These are phyloP conservation scores for Bryopsis sp. DNA, from an alignment of 139 green algal genomes.

Conservation along the genomic window DNA sequence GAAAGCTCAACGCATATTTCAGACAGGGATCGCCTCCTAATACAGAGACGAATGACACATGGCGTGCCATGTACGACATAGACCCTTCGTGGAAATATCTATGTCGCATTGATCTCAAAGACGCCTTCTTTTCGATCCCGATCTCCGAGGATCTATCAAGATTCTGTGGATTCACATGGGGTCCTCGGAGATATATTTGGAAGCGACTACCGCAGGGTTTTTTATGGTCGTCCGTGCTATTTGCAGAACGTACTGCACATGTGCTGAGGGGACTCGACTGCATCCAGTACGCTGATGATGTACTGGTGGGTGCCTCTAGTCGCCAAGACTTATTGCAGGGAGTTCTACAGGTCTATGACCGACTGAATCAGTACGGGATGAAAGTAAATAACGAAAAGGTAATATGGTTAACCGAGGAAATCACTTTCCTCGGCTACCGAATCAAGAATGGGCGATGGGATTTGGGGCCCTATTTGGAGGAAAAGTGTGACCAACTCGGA, in stretches of 20 bases:
- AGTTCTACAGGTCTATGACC: not conserved
- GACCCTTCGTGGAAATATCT: conserved; percentile 3
- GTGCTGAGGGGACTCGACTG: conserved; percentile 6
- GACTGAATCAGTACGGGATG: conserved; percentile 3
- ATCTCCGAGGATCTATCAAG: not conserved
- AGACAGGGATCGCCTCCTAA: not conserved
- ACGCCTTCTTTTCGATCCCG: conserved; percentile 16
- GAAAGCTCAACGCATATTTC: conserved; percentile 17
- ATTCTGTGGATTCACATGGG: conserved; percentile 8
- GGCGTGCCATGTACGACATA: not conserved
- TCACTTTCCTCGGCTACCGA: not conserved
- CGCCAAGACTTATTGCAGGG: not conserved
- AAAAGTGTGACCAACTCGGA: not conserved
- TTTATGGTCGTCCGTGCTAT: conserved; percentile 12
- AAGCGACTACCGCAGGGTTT: conserved; percentile 13
- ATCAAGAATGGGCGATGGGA: conserved; percentile 2
- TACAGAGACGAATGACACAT: conserved; percentile 1
- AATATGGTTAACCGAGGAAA: not conserved
- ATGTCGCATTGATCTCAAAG: conserved; percentile 9
- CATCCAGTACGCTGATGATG: conserved; percentile 13
- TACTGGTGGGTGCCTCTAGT: not conserved
- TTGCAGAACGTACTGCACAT: conserved; percentile 8
- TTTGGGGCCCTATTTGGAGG: not conserved
- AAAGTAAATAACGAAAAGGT: conserved; percentile 14
- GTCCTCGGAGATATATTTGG: not conserved